Conservation (phyloP, 495 filamentous ascomycete species). For the Corynascus novoguineensis region DNA sequence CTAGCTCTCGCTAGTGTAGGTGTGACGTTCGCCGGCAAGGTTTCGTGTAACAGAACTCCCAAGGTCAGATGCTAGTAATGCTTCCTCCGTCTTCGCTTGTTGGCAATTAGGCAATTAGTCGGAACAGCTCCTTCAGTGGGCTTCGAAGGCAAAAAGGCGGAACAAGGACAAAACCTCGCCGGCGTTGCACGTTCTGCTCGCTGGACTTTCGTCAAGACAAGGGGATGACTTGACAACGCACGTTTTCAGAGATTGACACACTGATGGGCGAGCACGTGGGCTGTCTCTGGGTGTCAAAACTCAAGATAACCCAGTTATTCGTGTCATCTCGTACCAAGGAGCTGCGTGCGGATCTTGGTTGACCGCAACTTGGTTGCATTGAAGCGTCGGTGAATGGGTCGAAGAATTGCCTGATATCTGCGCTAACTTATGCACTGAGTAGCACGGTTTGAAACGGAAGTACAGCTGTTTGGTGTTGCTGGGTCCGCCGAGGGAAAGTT, state of each 20-base stretch:
- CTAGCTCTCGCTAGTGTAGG: neutral
- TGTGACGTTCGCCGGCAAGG: neutral
- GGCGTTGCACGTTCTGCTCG: neutral
- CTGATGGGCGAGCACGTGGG: neutral
- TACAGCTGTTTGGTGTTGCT: neutral
- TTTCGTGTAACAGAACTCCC: conserved; percentile 7
- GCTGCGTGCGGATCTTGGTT: conserved; percentile 21
- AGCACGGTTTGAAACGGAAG: neutral
- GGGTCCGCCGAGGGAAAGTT: neutral
- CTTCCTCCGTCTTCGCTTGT: neutral
- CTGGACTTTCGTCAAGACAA: neutral
- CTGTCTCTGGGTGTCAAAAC: neutral
- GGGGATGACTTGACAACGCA: neutral
- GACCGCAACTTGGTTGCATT: conserved; percentile 6
- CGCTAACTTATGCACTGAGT: conserved; percentile 18
- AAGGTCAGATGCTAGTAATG: conserved; percentile 2
- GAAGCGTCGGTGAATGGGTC: conserved; percentile 9
- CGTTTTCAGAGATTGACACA: no score
- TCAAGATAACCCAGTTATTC: neutral
- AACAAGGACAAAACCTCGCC: neutral
- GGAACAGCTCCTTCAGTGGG: neutral
- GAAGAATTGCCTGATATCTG: conserved; percentile 14
- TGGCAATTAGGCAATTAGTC: conserved; percentile 11
- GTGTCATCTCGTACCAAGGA: conserved; percentile 1
- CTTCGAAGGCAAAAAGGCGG: neutral